phyloP scores from a whole-genome alignment of 2,329 filamentous ascomycete genomes.

The Lachnellula suecica region DNA sequence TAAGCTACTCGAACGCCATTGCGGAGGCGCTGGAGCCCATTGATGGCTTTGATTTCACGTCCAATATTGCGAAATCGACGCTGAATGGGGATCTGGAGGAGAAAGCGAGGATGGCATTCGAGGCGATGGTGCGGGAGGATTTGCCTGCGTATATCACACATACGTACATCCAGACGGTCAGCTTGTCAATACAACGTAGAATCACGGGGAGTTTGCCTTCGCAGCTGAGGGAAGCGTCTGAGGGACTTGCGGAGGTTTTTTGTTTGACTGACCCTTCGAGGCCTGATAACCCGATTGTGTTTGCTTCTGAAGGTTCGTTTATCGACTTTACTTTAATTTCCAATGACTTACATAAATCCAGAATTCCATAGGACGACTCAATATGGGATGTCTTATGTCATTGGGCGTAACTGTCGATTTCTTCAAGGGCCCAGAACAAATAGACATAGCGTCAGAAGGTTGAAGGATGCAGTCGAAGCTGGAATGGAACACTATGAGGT shows the following conservation, averaged over 20 bases:
- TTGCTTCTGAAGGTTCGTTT: constrained; percentile 68
- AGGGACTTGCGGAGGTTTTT: constrained; percentile 75
- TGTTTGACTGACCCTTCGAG: constrained; percentile 74
- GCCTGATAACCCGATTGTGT: constrained; percentile 73
- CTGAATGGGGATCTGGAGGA: constrained; percentile 58
- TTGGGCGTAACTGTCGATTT: constrained; percentile 77
- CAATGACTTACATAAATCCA: constrained; percentile 32
- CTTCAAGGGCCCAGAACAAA: constrained; percentile 74
- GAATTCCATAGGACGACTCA: constrained; percentile 75
- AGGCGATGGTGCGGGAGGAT: constrained; percentile 63
- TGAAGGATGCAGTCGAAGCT: constrained; percentile 58
- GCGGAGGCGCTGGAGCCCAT: constrained; percentile 59
- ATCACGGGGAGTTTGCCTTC: constrained; percentile 66
- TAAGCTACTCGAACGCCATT: constrained; percentile 70
- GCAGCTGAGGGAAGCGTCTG: constrained; percentile 66
- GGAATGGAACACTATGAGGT: constrained; percentile 73
- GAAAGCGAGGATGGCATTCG: constrained; percentile 64
- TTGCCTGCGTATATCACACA: constrained; percentile 71
- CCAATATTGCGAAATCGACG: constrained; percentile 48
- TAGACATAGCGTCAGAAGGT: constrained; percentile 56
- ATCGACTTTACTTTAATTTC: background rate
- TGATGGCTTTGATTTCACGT: constrained; percentile 54
- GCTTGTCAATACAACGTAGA: constrained; percentile 63
- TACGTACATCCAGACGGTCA: constrained; percentile 68
- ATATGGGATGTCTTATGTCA: constrained; percentile 70